Percentiles rank a stretch among this genome's conserved stretches.
Evolutionary conservation across 345 rosid species (phyloP).

Genomic region (Leavenworthia alabamica): DNA sequence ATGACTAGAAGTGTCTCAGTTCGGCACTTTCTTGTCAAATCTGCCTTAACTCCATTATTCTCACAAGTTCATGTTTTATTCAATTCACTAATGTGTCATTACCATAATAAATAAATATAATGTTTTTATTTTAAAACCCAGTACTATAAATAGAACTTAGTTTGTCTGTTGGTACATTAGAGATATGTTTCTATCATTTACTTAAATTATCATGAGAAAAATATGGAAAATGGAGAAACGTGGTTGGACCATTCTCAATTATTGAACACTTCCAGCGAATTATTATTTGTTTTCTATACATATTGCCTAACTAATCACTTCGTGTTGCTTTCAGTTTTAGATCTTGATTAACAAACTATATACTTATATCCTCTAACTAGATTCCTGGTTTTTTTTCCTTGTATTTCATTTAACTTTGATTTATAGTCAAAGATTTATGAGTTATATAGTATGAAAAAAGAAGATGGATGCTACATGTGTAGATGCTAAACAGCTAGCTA

Average conservation of each 20-base stretch:
- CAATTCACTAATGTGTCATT: slow-evolving; percentile 7
- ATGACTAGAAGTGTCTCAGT: slow-evolving; percentile 5
- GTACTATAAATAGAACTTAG: neutral
- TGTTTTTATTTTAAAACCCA: neutral
- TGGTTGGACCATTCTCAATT: slow-evolving; percentile 21
- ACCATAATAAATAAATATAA: too few relatives aligned
- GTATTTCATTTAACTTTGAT: neutral
- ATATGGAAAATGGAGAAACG: slow-evolving; percentile 25
- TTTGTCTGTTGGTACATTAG: neutral
- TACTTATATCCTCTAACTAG: neutral
- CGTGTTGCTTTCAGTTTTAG: slow-evolving; percentile 1
- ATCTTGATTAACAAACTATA: neutral
- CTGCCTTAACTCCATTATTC: slow-evolving; percentile 21
- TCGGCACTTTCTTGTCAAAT: slow-evolving; percentile 15
- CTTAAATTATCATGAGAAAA: slow-evolving; percentile 13
- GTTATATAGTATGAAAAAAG: too few relatives aligned
- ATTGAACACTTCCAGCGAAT: slow-evolving; percentile 13
- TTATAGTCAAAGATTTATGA: too few relatives aligned
- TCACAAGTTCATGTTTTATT: slow-evolving; percentile 4
- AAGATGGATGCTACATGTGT: too few relatives aligned
- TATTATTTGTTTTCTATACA: neutral
- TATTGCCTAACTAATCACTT: neutral
- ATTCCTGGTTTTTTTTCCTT: neutral
- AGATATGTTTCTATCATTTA: slow-evolving; percentile 8
- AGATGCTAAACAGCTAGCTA: neutral